A percentile compares a stretch with the other conserved stretches of the same genome.
phyloP scores from a whole-genome alignment of 1,284 basidiomycete species.

The Ganoderma multipileum region DNA sequence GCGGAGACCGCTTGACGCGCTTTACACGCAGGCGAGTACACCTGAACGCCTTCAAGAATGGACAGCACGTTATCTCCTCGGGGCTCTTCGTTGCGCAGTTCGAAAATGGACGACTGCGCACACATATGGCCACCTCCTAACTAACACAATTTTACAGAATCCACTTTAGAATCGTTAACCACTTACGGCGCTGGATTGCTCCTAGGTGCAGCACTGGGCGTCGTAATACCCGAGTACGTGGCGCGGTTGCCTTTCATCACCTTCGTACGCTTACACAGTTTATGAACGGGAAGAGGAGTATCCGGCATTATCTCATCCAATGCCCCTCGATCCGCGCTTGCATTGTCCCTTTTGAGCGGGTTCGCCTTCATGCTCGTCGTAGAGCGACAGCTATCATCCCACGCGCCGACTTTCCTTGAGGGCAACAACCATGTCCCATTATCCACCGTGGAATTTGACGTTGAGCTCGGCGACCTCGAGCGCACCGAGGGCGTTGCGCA shows the following conservation, averaged over 20 bases:
- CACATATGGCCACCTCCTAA: neutral
- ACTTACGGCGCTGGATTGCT: slow-evolving; percentile 85
- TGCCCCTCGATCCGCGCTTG: slow-evolving; percentile 61
- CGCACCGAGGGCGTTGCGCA: slow-evolving; percentile 39
- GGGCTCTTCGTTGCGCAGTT: neutral
- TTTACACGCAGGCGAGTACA: neutral
- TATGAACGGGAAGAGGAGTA: slow-evolving; percentile 56
- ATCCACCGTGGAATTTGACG: slow-evolving; percentile 58
- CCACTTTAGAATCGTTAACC: slow-evolving; percentile 65
- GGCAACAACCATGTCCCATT: slow-evolving; percentile 23
- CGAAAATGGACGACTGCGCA: neutral
- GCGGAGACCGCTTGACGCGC: neutral
- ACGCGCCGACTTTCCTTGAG: slow-evolving; percentile 42
- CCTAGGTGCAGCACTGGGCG: slow-evolving; percentile 86
- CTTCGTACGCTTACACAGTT: neutral
- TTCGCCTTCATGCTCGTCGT: slow-evolving; percentile 87
- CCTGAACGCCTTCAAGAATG: neutral
- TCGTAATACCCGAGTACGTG: slow-evolving; percentile 91
- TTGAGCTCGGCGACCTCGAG: slow-evolving; percentile 61
- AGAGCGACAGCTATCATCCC: slow-evolving; percentile 65
- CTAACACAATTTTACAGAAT: slow-evolving; percentile 47
- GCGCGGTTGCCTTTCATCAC: neutral
- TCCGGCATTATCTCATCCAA: neutral
- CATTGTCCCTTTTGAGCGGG: slow-evolving; percentile 77
- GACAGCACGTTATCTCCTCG: neutral